phyloP scores from a whole-genome alignment of 495 filamentous ascomycete species.

The Bryoglossum gracile region DNA sequence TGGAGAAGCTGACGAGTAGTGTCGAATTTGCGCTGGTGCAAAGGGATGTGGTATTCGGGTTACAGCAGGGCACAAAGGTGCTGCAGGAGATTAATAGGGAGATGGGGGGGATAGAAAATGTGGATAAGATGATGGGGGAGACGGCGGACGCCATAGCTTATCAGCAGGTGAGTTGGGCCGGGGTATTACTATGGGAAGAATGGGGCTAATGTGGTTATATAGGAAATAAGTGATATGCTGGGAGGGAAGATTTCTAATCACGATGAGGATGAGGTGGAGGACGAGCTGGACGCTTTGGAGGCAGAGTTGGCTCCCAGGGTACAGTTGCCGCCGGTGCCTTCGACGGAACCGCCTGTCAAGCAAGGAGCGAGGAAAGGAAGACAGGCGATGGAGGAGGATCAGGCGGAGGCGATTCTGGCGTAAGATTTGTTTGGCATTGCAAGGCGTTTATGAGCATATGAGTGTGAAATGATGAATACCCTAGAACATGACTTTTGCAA shows the following conservation, averaged over 20 bases:
- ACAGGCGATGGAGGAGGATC: conserved; percentile 23
- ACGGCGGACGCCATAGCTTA: conserved; percentile 81
- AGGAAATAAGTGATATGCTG: conserved; percentile 90
- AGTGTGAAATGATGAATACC: not conserved
- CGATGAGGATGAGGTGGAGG: conserved; percentile 96
- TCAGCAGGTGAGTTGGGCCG: conserved; percentile 56
- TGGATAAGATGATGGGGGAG: conserved; percentile 91
- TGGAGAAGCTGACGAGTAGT: conserved; percentile 74
- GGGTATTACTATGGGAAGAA: conserved; percentile 6
- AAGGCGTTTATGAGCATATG: conserved; percentile 17
- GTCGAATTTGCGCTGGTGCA: conserved; percentile 94
- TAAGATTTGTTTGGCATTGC: conserved; percentile 20
- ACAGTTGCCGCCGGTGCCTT: conserved; percentile 41
- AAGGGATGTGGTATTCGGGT: conserved; percentile 86
- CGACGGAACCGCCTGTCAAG: conserved; percentile 29
- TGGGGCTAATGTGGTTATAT: conserved; percentile 6
- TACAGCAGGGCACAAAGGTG: conserved; percentile 87
- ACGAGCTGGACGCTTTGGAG: conserved; percentile 78
- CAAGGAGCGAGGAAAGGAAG: conserved; percentile 35
- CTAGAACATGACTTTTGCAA: not conserved
- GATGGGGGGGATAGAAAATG: conserved; percentile 90
- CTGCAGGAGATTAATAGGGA: conserved; percentile 86
- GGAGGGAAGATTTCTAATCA: conserved; percentile 77
- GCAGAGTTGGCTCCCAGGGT: conserved; percentile 51
- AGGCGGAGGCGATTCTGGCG: conserved; percentile 41